phyloP scores from a whole-genome alignment of 2,329 filamentous ascomycete species.

The Phoma sp. region DNA sequence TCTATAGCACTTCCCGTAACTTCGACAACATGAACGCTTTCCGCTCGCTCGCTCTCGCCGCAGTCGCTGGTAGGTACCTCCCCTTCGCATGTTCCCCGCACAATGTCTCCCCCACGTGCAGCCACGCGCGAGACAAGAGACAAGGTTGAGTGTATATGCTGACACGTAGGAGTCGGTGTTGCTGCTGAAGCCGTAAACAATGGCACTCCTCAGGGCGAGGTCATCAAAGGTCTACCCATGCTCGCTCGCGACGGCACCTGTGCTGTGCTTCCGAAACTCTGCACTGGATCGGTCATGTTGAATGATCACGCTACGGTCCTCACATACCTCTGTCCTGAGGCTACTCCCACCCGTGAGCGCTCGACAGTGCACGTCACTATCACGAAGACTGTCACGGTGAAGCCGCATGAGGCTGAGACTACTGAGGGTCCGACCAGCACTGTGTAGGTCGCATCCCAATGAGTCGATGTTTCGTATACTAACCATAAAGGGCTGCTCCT shows the following conservation, averaged over 20 bases:
- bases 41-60: constrained; percentile 16
- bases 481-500: neutral
- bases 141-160: neutral
- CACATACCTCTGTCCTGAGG: constrained; percentile 32
- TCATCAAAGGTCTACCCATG: constrained; percentile 7
- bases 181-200: constrained; percentile 16
- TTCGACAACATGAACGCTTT: constrained; percentile 17
- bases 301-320: constrained; percentile 24
- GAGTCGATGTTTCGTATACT: neutral
- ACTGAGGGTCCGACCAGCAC: neutral
- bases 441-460: neutral
- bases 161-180: constrained; percentile 16
- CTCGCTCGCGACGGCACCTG: constrained; percentile 18
- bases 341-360: constrained; percentile 2
- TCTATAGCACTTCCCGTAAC: neutral
- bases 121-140: constrained; percentile 3
- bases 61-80: constrained; percentile 19
- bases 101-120: neutral
- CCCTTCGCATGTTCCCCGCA: neutral
- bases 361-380: constrained; percentile 26
- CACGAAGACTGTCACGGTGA: constrained; percentile 27
- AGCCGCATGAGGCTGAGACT: neutral
- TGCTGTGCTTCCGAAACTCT: constrained; percentile 25
- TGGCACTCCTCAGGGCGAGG: constrained; percentile 6
- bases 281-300: constrained; percentile 27